phyloP scores from a whole-genome alignment of 352 stramenopile genomes.

The Pythium aristosporum region DNA sequence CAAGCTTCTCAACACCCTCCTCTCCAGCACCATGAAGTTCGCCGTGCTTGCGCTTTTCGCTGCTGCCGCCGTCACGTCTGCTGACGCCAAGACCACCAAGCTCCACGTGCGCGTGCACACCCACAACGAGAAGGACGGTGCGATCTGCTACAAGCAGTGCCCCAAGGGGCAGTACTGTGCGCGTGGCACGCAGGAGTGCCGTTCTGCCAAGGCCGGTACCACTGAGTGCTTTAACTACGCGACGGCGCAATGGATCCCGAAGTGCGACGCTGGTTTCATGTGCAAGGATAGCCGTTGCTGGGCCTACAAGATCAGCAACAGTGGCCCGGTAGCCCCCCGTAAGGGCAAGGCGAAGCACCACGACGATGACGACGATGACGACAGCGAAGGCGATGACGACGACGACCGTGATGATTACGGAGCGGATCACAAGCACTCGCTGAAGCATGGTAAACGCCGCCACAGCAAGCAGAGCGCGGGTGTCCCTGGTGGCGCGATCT shows the following conservation, averaged over 20 bases:
- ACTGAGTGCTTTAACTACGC: conserved; percentile 24
- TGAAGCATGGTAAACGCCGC: no score
- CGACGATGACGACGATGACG: no score
- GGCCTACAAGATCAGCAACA: neutral
- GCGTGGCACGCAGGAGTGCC: conserved; percentile 25
- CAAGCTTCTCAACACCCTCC: neutral
- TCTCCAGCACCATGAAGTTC: conserved; percentile 9
- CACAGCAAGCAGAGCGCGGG: no score
- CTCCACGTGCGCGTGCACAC: conserved; percentile 27
- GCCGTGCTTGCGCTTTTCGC: conserved; percentile 11
- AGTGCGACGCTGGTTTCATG: conserved; percentile 18
- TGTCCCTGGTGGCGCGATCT: neutral
- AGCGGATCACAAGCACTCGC: no score
- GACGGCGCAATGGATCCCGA: conserved; percentile 16
- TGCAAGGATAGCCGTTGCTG: conserved; percentile 5
- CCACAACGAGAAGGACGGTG: conserved; percentile 5
- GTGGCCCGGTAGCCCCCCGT: conserved; percentile 17
- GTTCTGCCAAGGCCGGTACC: conserved; percentile 3
- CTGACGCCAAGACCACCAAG: conserved; percentile 18
- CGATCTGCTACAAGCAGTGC: conserved; percentile 29
- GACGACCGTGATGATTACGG: no score
- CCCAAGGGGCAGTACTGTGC: conserved; percentile 36
- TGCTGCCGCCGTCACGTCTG: neutral
- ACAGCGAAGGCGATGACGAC: no score
- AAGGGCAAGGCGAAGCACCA: conserved; percentile 23